Conservation (phyloP, 306 rosid species). For the Sindora glabra region DNA sequence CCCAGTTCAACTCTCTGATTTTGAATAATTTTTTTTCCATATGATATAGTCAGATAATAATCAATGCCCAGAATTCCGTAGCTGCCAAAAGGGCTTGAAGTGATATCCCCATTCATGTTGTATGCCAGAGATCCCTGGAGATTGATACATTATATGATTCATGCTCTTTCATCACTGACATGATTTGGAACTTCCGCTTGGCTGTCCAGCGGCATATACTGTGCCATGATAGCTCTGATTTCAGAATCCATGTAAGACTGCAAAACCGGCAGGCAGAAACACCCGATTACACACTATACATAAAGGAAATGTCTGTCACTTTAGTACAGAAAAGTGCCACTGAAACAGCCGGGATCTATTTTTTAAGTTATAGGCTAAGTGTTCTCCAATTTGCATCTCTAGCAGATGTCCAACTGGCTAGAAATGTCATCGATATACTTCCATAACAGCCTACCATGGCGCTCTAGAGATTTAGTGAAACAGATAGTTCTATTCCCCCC, state of each 20-base stretch:
- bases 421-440: constrained; percentile 1
- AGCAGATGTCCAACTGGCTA: not conserved
- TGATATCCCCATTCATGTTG: no score
- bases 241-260: constrained; percentile 99
- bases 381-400: not conserved
- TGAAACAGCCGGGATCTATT: not conserved
- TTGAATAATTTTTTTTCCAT: constrained; percentile 28
- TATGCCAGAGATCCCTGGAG: constrained; percentile 23
- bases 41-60: constrained; percentile 29
- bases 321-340: no score
- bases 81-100: no score
- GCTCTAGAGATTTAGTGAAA: not conserved
- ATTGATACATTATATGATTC: constrained; percentile 20
- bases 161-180: constrained; percentile 51
- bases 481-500: no score
- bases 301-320: not conserved
- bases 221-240: constrained; percentile 98
- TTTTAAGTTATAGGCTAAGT: not conserved
- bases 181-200: constrained; percentile 77
- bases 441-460: not conserved
- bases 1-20: constrained; percentile 21
- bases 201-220: constrained; percentile 98
- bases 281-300: not conserved
- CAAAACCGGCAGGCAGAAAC: no score
- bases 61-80: constrained; percentile 39